Evolutionary conservation across 257 asterid genomes (phyloP), one percentile per base, ranked within the genome.

Genomic region (Rehmannia glutinosa): DNA sequence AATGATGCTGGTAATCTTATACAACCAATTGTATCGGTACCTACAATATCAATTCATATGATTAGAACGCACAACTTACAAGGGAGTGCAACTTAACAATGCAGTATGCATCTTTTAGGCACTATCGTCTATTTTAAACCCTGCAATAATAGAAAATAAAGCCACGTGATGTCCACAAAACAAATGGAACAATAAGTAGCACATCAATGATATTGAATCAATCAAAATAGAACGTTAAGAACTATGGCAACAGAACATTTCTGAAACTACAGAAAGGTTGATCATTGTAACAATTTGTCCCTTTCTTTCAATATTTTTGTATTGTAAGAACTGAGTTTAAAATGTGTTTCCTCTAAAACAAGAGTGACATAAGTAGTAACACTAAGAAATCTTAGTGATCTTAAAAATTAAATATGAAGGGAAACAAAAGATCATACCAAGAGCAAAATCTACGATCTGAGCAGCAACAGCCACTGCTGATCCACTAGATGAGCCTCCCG

Each of bases 401-500:
- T 61, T 33, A 12, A 1, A 15, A 42, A 24, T 52, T 49, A 25
- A 54, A 56, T 42, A 27, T 17, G 19, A 58, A 20, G 36, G 17
- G 62, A 62, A 61, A 49, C 56, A 69, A 66, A 57, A 56, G 17
- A 73, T 6, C 72, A 59, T 83, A 94, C 99, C 97, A 45, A 94
- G 77, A 73, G 99, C 83, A 82, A 91, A 91, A 83, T 94, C 87
- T 66, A 89, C 89, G 17, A 91, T 81, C 47, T 83, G 78, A 30
- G 93, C 90, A 12, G 97, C 95, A 77, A 91, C 97, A 55, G 95
- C 95, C 53, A 87, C 97, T 25, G 97, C 95, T 32, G 99, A 84
- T 72, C 99, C 97, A 83, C 97, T 87, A 68, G 89, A 81, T 12
- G 97, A 87, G 54, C 99, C 97, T 35, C 99, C 97, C 6, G 97